Conservation (phyloP, 345 rosid genomes). For the Gossypium bickii region DNA sequence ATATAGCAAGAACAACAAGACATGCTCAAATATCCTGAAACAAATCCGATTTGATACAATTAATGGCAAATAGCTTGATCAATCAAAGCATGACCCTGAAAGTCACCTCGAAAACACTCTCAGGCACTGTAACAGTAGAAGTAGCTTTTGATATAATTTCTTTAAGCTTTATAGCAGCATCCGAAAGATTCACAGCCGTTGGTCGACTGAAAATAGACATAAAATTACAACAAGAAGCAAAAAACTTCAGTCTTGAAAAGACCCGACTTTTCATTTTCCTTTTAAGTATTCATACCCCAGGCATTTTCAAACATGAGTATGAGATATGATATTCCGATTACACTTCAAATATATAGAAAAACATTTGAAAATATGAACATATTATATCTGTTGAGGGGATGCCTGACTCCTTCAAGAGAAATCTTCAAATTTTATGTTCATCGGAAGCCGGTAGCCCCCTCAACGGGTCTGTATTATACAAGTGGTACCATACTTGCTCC, state of each 20-base stretch:
- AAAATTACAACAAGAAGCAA: background rate
- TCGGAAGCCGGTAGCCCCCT: too few relatives aligned
- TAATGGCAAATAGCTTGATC: background rate
- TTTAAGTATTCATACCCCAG: too few relatives aligned
- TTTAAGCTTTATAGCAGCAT: slow-evolving; percentile 79
- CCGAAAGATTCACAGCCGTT: slow-evolving; percentile 84
- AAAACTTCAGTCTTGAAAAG: background rate
- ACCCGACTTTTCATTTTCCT: background rate
- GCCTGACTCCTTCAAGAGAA: too few relatives aligned
- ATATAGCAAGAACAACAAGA: background rate
- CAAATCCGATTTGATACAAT: slow-evolving; percentile 2
- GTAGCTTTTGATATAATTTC: slow-evolving; percentile 48
- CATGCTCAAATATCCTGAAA: background rate
- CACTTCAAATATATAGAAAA: background rate
- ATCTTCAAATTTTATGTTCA: too few relatives aligned
- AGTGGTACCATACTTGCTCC: too few relatives aligned
- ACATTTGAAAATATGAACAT: too few relatives aligned
- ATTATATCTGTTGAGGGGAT: too few relatives aligned
- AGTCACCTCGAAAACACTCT: slow-evolving; percentile 51
- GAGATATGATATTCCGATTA: background rate
- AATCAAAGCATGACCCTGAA: background rate
- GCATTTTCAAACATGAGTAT: background rate
- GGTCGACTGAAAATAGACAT: slow-evolving; percentile 62
- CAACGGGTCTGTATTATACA: too few relatives aligned
- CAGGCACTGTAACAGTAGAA: slow-evolving; percentile 35